Evolutionary conservation across 2,329 filamentous ascomycete species (phyloP).

Genomic region (Didymella lethalis): DNA sequence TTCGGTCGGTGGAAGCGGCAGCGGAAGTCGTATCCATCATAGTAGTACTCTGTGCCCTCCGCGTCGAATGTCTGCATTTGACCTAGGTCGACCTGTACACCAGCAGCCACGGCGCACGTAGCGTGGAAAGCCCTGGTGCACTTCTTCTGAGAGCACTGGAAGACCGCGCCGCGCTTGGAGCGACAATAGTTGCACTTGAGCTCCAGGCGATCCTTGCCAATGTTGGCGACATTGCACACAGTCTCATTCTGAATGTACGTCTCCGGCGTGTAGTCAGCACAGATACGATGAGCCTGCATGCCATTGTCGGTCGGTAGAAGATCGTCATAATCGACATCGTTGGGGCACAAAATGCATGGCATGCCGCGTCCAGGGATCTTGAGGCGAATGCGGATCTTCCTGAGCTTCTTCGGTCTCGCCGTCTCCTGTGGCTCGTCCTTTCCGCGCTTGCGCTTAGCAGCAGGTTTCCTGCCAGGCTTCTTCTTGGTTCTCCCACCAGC

Average conservation of each 20-base stretch:
- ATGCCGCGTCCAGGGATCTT: slow-evolving; percentile 76
- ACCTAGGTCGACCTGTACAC: slow-evolving; percentile 88
- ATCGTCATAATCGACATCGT: slow-evolving; percentile 81
- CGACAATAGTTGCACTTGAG: slow-evolving; percentile 96
- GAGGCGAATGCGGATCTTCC: slow-evolving; percentile 73
- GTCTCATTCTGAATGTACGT: slow-evolving; percentile 85
- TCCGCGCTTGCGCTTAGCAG: slow-evolving; percentile 62
- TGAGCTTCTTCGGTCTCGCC: slow-evolving; percentile 73
- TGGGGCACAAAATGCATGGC: slow-evolving; percentile 91
- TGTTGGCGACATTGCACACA: slow-evolving; percentile 79
- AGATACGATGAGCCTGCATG: slow-evolving; percentile 84
- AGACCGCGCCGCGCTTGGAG: slow-evolving; percentile 92
- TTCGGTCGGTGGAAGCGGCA: slow-evolving; percentile 94
- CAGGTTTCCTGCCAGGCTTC: slow-evolving; percentile 75
- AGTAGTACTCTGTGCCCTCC: slow-evolving; percentile 90
- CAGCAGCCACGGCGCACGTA: slow-evolving; percentile 90
- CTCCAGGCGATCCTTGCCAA: slow-evolving; percentile 85
- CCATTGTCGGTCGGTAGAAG: slow-evolving; percentile 89
- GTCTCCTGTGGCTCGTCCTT: slow-evolving; percentile 53
- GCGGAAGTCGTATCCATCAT: slow-evolving; percentile 89
- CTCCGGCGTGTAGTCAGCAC: slow-evolving; percentile 90
- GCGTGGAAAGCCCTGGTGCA: slow-evolving; percentile 93
- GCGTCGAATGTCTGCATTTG: slow-evolving; percentile 87
- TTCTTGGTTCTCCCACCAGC: slow-evolving; percentile 73
- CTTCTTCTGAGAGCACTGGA: slow-evolving; percentile 95